Base-by-base conservation (phyloP, 2,329 filamentous ascomycete genomes). In the Madurella mycetomatis region DNA sequence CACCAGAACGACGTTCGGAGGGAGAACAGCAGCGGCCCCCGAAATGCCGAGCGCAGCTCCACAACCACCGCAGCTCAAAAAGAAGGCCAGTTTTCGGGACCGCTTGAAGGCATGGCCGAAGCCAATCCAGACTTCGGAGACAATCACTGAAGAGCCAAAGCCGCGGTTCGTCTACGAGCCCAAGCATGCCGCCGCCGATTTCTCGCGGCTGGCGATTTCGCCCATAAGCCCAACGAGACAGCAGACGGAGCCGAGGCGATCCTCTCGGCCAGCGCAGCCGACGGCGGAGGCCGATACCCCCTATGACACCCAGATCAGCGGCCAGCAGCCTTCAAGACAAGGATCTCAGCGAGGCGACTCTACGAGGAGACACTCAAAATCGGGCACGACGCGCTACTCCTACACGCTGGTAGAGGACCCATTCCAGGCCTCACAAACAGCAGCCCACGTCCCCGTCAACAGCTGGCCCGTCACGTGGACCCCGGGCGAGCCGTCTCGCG, bases 111-210 rank as follows among this genome's bases (percentile, higher is more conserved):
- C 53, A 31, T 60, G 60, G 58, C 55, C 59, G 18, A 59, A 60
- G 17, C 45, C 45, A 1, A 39, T 47, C 1, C 30, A 32, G 40
- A 15, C 43, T 0, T 25, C 56, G 19, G 62, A 67, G 9, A 56
- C 72, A 16, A 63, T 64, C 2, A 53, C 63, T 8, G 63, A 58
- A 7, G 60, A 65, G 16, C 52, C 41, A 2, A 60, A 41, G 16
- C 37, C 57, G 1, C 51, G 55, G 5, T 57, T 48, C 53, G 66
- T 40, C 39, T 68, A 68, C 40, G 54, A 64, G 19, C 66, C 66
- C 15, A 63, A 59, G 32, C 66, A 68, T 55, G 66, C 66, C 2
- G 66, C 66, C n/a, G 52, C 64, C 41, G 66, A 68, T 47, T 68
- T 68, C 34, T 64, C 64, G 4, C 64, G 64, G 17, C 50, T 65